Base-by-base conservation (phyloP, 2,329 filamentous ascomycete genomes). In the Dryadomyces sulphureus region DNA sequence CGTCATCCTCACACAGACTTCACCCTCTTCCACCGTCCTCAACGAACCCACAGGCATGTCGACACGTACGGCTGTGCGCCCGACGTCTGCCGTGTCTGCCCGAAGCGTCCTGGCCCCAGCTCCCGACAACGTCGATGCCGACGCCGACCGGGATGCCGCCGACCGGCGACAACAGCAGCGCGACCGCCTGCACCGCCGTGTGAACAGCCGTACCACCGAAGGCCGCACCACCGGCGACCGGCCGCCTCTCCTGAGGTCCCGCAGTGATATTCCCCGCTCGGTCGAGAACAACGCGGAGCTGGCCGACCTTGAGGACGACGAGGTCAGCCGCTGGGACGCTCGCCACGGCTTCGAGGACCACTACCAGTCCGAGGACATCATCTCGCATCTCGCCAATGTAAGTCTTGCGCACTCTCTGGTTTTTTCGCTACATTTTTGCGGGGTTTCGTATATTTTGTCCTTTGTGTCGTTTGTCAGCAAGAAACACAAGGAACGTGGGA, bases 291-390 rank as follows among this genome's bases (percentile, higher is more conserved):
- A 17, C 12, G 41, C 65, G 21, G 58, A 65, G 16, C 62, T 67
- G 21, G 14, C 36, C 12, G 40, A 39, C 25, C 32, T 17, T 60
- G 38, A n/a, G 14, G 51, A 43, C 39, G 43, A 41, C 30, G 66
- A 68, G 38, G 57, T 61, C 43, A 54, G 50, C 49, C 42, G 49
- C 59, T 74, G 71, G 69, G 73, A 74, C 7, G 72, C 72, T 61
- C 77, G 89, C 42, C 89, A 95, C 65, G 89, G 89, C 41, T 95
- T 92, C 68, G 87, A 94, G 59, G 84, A 89, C 54, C 87, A 94
- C 62, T 88, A 94, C 60, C 84, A 87, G 58, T 93, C 84, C 5
- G 84, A 88, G 54, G 87, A 94, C 58, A 89, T 93, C 56, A 83
- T 93, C 55, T 83, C 84, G 48, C 75, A 88, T 53, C 70, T 94